Base-by-base conservation (phyloP, 495 filamentous ascomycete genomes). In the Zalerion maritima region DNA sequence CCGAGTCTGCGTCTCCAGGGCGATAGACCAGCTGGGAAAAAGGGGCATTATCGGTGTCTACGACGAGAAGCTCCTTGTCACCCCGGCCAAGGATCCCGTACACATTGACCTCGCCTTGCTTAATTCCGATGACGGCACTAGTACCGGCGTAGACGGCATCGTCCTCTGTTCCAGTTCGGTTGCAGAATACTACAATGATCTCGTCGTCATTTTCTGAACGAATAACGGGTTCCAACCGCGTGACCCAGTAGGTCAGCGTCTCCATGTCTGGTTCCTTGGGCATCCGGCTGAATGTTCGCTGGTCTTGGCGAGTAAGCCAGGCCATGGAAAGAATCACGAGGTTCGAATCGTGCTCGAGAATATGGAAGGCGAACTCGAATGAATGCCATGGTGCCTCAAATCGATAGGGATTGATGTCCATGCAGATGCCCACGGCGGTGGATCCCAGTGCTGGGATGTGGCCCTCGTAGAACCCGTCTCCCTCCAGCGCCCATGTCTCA, bases 171-270 rank as follows among this genome's bases (percentile, higher is more conserved):
- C 85, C 85, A 26, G 67, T 63, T 28, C 87, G 66, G 60, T 96
- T 94, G 34, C 77, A 81, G 43, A 86, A 77, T 13, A 93, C 73
- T 8, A 92, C 64, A 28, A 91, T 69, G 21, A 81, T 64, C 41
- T 81, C 77, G 5, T 64, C 58, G 3, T 64, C 56, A 13, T 56
- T 60, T 14, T 64, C 57, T 24, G 64, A 59, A 22, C 55, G 53
- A 8, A 87, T 59, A 1, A 94, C 44, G 2, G 87, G 86, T 43
- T 73, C 67, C 22, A 94, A 60, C 24, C 87, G 62, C 38, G 75
- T 71, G n/a, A 91, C 55, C 89, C 89, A 97, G 54, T 94, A 97
- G 14, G 70, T 69, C 32, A 94, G 62, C 0, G 83, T 91, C 30
- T 81, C 71, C 46, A 80, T 52, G 36, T 94, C 84, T 6, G 84